Evolutionary conservation across 192 early-diverging fungal species (phyloP).

Genomic region (Umbelopsis sp.): DNA sequence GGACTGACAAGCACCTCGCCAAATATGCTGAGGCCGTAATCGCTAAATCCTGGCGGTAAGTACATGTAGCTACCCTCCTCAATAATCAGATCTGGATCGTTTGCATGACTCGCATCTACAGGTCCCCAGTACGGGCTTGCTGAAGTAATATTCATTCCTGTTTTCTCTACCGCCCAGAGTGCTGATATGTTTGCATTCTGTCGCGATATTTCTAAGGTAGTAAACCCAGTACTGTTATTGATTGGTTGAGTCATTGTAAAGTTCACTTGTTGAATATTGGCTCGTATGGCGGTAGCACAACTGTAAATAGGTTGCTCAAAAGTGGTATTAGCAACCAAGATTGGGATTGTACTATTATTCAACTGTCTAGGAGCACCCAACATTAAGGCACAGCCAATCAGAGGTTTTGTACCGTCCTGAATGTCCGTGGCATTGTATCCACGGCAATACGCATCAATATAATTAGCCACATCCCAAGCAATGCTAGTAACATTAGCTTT

Average conservation of each 20-base stretch:
- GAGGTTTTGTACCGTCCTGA: background rate
- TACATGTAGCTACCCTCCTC: background rate
- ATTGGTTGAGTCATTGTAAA: constrained; percentile 4
- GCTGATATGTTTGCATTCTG: background rate
- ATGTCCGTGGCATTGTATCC: background rate
- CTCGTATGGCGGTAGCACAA: background rate
- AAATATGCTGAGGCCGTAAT: background rate
- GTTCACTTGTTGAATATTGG: background rate
- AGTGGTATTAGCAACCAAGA: background rate
- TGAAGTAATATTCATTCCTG: background rate
- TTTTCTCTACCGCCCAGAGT: background rate
- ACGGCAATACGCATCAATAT: background rate
- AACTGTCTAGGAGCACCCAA: background rate
- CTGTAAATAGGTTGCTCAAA: constrained; percentile 7
- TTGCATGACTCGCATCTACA: background rate
- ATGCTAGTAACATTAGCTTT: background rate
- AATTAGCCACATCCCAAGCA: background rate
- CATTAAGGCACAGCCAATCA: background rate
- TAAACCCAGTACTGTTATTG: too few species aligned
- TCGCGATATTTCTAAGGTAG: background rate
- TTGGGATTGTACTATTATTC: background rate
- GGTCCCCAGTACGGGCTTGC: constrained; percentile 3
- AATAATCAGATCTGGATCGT: background rate
- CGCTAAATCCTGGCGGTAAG: background rate
- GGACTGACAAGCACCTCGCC: background rate